phyloP scores from a whole-genome alignment of 1,284 basidiomycete species.

The Porphyrellus sp. region DNA sequence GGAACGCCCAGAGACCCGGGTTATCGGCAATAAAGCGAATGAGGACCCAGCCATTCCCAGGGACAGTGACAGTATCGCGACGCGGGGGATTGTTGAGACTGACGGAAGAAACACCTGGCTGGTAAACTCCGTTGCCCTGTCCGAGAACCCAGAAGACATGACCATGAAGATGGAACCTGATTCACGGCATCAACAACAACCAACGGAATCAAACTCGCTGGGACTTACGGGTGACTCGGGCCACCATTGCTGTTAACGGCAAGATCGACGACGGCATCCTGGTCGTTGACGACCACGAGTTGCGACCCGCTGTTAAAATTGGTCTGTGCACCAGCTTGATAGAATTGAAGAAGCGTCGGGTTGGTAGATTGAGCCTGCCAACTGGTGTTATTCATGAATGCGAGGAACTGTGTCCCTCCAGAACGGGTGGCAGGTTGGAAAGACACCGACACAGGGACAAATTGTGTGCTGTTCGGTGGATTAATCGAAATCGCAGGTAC shows the following conservation, averaged over 20 bases:
- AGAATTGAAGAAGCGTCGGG: constrained; percentile 33
- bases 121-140: constrained; percentile 27
- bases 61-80: constrained; percentile 31
- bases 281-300: constrained; percentile 27
- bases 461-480: constrained; percentile 30
- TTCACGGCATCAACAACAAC: not conserved
- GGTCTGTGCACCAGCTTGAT: constrained; percentile 28
- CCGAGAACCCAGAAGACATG: constrained; percentile 31
- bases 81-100: constrained; percentile 31
- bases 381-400: constrained; percentile 30
- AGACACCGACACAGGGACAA: constrained; percentile 22
- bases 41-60: constrained; percentile 27
- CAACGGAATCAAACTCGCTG: not conserved
- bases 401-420: constrained; percentile 29
- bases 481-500: constrained; percentile 27
- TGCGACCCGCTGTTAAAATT: constrained; percentile 23
- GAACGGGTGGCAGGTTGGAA: constrained; percentile 33
- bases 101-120: constrained; percentile 22
- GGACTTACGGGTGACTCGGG: constrained; percentile 33
- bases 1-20: constrained; percentile 46
- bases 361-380: constrained; percentile 26
- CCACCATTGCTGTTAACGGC: constrained; percentile 29
- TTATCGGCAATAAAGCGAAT: constrained; percentile 41
- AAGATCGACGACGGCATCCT: constrained; percentile 31
- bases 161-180: constrained; percentile 34